A percentile compares a stretch with the other conserved stretches of the same genome.
Conservation (phyloP, 2,329 filamentous ascomycete genomes). For the Fusarium nodosum region DNA sequence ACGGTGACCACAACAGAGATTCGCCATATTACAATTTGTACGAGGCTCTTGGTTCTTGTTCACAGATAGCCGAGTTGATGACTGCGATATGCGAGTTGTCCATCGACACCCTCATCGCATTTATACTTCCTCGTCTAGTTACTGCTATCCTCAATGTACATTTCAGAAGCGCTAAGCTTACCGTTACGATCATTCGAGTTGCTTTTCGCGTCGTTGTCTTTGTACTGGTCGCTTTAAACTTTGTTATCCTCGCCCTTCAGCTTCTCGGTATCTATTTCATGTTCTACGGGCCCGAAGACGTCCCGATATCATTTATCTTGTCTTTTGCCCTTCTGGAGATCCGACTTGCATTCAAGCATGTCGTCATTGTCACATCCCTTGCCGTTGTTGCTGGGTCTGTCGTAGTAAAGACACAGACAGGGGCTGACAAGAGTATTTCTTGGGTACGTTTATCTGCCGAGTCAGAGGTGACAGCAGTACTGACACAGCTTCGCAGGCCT, state of each 20-base stretch:
- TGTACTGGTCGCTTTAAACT: slow-evolving; percentile 33
- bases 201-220: slow-evolving; percentile 29
- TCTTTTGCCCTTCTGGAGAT: neutral
- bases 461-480: neutral
- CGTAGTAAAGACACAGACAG: slow-evolving; percentile 41
- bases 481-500: slow-evolving; percentile 28
- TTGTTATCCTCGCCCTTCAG: slow-evolving; percentile 37
- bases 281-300: too few species aligned
- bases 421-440: slow-evolving; percentile 27
- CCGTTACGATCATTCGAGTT: slow-evolving; percentile 35
- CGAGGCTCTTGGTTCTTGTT: slow-evolving; percentile 2
- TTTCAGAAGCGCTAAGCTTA: neutral
- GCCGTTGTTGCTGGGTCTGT: slow-evolving; percentile 26
- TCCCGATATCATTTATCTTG: too few species aligned
- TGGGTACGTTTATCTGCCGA: neutral
- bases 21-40: too few species aligned
- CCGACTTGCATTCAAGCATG: slow-evolving; percentile 26
- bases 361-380: slow-evolving; percentile 40
- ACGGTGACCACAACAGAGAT: too few species aligned
- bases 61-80: neutral
- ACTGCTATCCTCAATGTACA: slow-evolving; percentile 41
- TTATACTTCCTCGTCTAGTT: slow-evolving; percentile 46
- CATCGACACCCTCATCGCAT: slow-evolving; percentile 40
- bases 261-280: too few species aligned
- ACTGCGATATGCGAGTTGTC: neutral